Percentiles rank a stretch among this genome's conserved stretches.
phyloP scores from a whole-genome alignment of 345 rosid species.

The Excoecaria cochinchinensis region DNA sequence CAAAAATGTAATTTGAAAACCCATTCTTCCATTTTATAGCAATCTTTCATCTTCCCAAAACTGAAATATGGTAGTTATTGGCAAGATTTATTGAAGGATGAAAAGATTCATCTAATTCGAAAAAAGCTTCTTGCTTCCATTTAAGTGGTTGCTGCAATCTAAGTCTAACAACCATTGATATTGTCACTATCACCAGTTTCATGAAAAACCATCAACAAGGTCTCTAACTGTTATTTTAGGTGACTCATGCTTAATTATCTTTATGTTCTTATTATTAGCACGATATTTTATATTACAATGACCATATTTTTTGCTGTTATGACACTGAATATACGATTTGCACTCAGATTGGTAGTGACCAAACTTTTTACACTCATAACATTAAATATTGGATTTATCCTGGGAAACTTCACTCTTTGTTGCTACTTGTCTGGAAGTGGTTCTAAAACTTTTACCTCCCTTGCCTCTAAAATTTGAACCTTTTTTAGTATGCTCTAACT shows the following conservation, averaged over 20 bases:
- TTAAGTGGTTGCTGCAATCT: background rate
- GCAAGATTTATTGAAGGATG: background rate
- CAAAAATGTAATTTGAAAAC: background rate
- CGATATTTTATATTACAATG: too few relatives aligned
- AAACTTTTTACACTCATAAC: background rate
- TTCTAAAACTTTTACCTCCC: too few relatives aligned
- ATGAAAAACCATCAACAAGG: background rate
- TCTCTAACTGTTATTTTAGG: background rate
- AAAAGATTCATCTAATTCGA: background rate
- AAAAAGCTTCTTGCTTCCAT: background rate
- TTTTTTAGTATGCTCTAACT: background rate
- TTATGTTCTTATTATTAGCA: too few relatives aligned
- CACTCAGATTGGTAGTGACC: too few relatives aligned
- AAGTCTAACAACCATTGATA: background rate
- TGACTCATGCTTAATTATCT: too few relatives aligned
- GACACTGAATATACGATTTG: too few relatives aligned
- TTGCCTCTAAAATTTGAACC: background rate
- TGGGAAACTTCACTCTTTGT: background rate
- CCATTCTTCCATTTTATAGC: background rate
- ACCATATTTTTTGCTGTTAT: too few relatives aligned
- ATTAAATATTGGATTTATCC: background rate
- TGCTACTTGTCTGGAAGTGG: background rate
- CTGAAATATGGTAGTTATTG: background rate
- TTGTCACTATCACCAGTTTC: background rate
- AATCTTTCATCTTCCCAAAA: background rate